A percentile compares a stretch with the other conserved stretches of the same genome.
These are phyloP conservation scores for Vaccinium corymbosum DNA, from an alignment of 148 eudicot species.

Conservation along the genomic window DNA sequence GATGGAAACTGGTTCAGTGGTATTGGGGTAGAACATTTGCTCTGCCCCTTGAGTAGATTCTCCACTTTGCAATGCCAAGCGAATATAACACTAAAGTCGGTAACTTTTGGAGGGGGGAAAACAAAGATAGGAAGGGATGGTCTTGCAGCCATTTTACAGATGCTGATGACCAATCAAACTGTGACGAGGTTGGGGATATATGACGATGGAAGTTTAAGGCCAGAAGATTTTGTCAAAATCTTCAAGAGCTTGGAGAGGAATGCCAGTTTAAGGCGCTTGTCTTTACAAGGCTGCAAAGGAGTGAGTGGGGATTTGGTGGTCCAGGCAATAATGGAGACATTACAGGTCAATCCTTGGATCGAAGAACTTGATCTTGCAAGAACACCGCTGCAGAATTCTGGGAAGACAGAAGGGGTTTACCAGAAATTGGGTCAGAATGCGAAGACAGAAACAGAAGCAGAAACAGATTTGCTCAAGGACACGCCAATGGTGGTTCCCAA, in stretches of 20 bases:
- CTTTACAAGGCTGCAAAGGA: conserved; percentile 83
- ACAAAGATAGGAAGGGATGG: conserved; percentile 69
- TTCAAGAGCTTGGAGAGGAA: conserved; percentile 66
- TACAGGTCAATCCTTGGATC: conserved; percentile 90
- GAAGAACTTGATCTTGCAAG: conserved; percentile 81
- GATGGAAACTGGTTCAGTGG: conserved; percentile 68
- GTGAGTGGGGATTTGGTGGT: conserved; percentile 67
- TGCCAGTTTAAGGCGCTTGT: conserved; percentile 53
- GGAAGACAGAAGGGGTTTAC: conserved; percentile 64
- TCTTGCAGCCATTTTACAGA: conserved; percentile 55
- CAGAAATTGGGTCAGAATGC: conserved; percentile 69
- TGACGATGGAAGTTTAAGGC: conserved; percentile 62
- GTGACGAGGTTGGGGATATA: conserved; percentile 53
- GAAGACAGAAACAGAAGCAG: conserved; percentile 48
- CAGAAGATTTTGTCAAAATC: conserved; percentile 52
- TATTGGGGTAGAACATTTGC: conserved; percentile 76
- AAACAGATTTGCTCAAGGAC: conserved; percentile 64
- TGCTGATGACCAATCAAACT: conserved; percentile 74
- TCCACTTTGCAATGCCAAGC: conserved; percentile 78
- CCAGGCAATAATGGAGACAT: conserved; percentile 55
- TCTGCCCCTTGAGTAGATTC: conserved; percentile 80
- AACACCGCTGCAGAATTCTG: conserved; percentile 62
- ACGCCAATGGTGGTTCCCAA: conserved; percentile 76
- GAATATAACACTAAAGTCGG: conserved; percentile 53
- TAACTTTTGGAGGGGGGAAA: conserved; percentile 71